A percentile compares a stretch with the other conserved stretches of the same genome.
Evolutionary conservation across 305 asterid species (phyloP).

Genomic region (Fraxinus ornus): DNA sequence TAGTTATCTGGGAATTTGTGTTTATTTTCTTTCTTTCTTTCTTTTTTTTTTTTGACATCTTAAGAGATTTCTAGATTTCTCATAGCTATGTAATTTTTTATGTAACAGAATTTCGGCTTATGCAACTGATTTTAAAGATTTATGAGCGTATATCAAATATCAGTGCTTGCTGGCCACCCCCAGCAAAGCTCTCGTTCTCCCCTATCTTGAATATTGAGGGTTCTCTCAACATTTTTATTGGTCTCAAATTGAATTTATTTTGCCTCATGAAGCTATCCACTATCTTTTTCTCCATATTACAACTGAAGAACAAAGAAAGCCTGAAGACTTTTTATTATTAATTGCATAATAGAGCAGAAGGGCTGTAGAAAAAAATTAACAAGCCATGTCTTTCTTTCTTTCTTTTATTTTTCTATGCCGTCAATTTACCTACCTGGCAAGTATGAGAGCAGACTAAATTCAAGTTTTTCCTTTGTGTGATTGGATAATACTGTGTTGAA

Average conservation of each 20-base stretch:
- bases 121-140: background rate
- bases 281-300: background rate
- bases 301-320: background rate
- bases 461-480: background rate
- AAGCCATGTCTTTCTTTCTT: background rate
- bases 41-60: background rate
- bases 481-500: background rate
- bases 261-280: background rate
- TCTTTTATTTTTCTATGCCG: background rate
- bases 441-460: background rate
- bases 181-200: background rate
- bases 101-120: background rate
- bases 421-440: background rate
- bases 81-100: background rate
- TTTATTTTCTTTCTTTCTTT: background rate
- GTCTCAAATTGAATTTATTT: background rate
- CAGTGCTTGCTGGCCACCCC: background rate
- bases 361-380: background rate
- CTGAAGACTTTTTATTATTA: background rate
- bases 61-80: background rate
- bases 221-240: background rate
- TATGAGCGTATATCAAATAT: background rate
- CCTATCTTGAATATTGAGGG: background rate
- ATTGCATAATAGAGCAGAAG: background rate
- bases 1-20: background rate